Percentiles rank a stretch among this genome's conserved stretches.
phyloP scores from a whole-genome alignment of 768 basidiomycete species.

The Chiua virens region DNA sequence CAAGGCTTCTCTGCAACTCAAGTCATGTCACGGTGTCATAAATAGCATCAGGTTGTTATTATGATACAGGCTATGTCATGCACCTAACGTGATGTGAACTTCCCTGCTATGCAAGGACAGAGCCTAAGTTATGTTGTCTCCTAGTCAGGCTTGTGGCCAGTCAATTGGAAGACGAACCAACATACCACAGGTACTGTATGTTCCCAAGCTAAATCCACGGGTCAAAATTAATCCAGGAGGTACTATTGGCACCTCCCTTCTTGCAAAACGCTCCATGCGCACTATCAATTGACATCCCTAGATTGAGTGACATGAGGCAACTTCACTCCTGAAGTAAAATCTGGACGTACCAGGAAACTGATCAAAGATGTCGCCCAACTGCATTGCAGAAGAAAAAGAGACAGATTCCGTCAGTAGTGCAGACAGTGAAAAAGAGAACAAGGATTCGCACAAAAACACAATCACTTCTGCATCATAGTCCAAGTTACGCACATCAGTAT shows the following conservation, averaged over 20 bases:
- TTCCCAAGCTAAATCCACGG: constrained; percentile 2
- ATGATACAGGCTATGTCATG: no score
- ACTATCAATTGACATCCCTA: constrained; percentile 28
- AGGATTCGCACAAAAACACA: constrained; percentile 4
- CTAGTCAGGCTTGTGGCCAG: no score
- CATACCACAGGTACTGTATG: no score
- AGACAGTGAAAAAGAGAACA: not conserved
- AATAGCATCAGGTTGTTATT: no score
- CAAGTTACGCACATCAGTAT: not conserved
- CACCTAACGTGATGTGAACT: no score
- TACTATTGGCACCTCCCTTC: not conserved
- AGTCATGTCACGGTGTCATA: no score
- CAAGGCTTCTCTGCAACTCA: no score
- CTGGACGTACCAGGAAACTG: constrained; percentile 12
- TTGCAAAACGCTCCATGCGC: constrained; percentile 24
- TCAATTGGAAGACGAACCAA: no score
- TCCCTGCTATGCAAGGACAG: no score
- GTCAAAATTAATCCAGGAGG: constrained; percentile 1
- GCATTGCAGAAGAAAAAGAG: not conserved
- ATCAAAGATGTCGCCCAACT: constrained; percentile 15
- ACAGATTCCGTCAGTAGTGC: not conserved
- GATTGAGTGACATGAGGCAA: not conserved
- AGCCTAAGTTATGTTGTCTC: no score
- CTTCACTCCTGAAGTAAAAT: not conserved
- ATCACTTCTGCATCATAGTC: not conserved